Percentiles rank a stretch among this genome's conserved stretches.
These are phyloP conservation scores for Trichosporon sp. DNA, from an alignment of 1,284 basidiomycete genomes.

Conservation along the genomic window DNA sequence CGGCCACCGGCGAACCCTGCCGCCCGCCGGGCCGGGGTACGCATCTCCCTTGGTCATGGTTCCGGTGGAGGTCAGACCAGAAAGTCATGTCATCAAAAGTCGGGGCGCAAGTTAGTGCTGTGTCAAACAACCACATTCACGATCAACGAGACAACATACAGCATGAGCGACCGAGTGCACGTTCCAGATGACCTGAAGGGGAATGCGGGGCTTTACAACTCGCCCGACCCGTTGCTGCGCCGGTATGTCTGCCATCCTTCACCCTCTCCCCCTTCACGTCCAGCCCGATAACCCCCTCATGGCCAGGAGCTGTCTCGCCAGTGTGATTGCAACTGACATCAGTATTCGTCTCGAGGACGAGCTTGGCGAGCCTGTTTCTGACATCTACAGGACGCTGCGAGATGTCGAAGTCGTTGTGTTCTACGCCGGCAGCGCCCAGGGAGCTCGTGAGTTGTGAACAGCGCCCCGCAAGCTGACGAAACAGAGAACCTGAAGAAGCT, in stretches of 20 bases:
- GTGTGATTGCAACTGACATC: not conserved
- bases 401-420: slow-evolving; percentile 53
- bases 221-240: slow-evolving; percentile 51
- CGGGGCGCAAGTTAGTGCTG: not conserved
- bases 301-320: too few relatives aligned
- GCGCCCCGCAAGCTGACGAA: slow-evolving; percentile 15
- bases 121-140: not conserved
- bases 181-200: slow-evolving; percentile 49
- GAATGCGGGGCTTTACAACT: slow-evolving; percentile 49
- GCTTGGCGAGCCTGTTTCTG: slow-evolving; percentile 47
- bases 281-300: too few relatives aligned
- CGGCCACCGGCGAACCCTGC: not conserved
- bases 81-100: slow-evolving; percentile 16
- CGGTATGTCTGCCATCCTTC: slow-evolving; percentile 38
- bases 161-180: slow-evolving; percentile 22
- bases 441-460: slow-evolving; percentile 40
- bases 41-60: not conserved
- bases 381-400: slow-evolving; percentile 46
- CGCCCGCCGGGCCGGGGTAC: slow-evolving; percentile 4
- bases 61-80: not conserved
- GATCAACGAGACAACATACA: not conserved
- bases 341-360: slow-evolving; percentile 54
- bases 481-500: slow-evolving; percentile 27
- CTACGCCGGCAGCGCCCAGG: slow-evolving; percentile 53
- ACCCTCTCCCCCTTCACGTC: too few relatives aligned